phyloP scores from a whole-genome alignment of 2,329 filamentous ascomycete genomes.

The Lecanosticta acicola region DNA sequence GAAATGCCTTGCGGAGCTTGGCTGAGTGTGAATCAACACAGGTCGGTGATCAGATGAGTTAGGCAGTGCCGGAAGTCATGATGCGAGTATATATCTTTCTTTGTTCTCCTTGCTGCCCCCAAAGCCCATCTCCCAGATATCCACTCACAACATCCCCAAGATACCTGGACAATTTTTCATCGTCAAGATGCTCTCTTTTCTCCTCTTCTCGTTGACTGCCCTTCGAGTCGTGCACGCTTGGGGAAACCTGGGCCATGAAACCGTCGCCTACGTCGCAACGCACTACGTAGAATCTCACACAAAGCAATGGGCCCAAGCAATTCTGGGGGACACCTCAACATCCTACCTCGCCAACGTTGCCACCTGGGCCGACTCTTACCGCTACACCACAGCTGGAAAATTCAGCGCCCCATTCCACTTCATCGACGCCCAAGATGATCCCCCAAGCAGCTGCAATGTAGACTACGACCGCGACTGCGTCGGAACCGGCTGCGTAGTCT shows the following conservation, averaged over 20 bases:
- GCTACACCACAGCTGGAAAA: conserved; percentile 42
- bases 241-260: conserved; percentile 51
- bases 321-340: conserved; percentile 41
- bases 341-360: conserved; percentile 48
- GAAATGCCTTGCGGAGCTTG: background rate
- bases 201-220: background rate
- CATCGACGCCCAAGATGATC: conserved; percentile 47
- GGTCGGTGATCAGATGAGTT: background rate
- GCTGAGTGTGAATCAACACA: background rate
- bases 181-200: conserved; percentile 1
- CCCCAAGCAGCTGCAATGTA: conserved; percentile 45
- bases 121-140: too few species aligned
- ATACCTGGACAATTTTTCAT: background rate
- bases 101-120: background rate
- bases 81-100: background rate
- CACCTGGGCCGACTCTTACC: conserved; percentile 51
- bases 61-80: background rate
- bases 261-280: conserved; percentile 51
- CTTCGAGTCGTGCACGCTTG: conserved; percentile 36
- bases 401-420: conserved; percentile 47
- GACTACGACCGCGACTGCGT: conserved; percentile 49
- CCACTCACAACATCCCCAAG: background rate
- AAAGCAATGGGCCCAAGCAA: conserved; percentile 39
- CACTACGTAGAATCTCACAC: conserved; percentile 42
- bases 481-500: conserved; percentile 46